Evolutionary conservation across 495 filamentous ascomycete species (phyloP).

Genomic region (Lindgomyces ingoldianus): DNA sequence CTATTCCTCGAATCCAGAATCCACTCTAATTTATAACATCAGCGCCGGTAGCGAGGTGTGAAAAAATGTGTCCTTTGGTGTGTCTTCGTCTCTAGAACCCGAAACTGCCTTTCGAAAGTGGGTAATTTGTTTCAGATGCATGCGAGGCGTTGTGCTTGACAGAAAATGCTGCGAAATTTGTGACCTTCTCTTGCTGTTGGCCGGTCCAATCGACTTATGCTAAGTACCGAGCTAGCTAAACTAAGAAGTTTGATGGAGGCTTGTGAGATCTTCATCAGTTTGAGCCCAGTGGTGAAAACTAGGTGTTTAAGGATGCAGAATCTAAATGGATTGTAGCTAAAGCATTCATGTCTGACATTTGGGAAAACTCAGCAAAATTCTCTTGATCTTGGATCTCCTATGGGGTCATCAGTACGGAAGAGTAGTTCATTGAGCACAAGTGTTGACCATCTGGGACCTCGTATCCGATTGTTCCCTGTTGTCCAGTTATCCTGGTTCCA

Average conservation of each 20-base stretch:
- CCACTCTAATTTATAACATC: neutral
- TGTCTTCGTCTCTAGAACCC: neutral
- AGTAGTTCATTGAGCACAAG: too few relatives aligned
- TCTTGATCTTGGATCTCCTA: slow-evolving; percentile 8
- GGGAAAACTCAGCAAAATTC: slow-evolving; percentile 3
- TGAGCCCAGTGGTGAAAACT: neutral
- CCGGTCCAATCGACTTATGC: neutral
- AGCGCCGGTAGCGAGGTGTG: too few relatives aligned
- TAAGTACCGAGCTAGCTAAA: slow-evolving; percentile 6
- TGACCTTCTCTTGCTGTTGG: slow-evolving; percentile 3
- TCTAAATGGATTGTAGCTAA: slow-evolving; percentile 13
- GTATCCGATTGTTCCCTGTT: slow-evolving; percentile 14
- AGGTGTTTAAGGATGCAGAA: slow-evolving; percentile 2
- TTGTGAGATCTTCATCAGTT: slow-evolving; percentile 1
- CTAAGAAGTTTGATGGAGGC: neutral
- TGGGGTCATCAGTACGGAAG: too few relatives aligned
- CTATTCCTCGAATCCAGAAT: neutral
- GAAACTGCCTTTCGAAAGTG: neutral
- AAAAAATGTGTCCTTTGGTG: too few relatives aligned
- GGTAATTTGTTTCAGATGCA: slow-evolving; percentile 1
- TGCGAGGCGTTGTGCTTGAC: neutral
- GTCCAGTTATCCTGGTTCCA: neutral
- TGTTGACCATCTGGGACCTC: slow-evolving; percentile 8
- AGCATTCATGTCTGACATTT: slow-evolving; percentile 23
- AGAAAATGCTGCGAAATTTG: neutral